Base-by-base conservation (phyloP, 2,329 filamentous ascomycete genomes). In the Fusarium sp. region DNA sequence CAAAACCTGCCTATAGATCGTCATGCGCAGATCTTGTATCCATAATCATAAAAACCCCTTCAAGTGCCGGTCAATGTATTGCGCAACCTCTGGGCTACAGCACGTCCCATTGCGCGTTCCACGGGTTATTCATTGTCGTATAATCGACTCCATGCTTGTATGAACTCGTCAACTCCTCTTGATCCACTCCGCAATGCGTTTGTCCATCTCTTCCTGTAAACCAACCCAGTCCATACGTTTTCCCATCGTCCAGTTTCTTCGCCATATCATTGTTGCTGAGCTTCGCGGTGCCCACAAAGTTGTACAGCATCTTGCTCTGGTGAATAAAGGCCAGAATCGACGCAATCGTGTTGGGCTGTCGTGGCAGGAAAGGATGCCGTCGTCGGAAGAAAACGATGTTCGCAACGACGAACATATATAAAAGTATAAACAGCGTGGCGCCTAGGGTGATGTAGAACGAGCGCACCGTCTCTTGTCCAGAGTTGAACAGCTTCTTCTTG, bases 301-400 rank as follows among this genome's bases (percentile, higher is more conserved):
- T 88, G 67, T 89, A 90, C 47, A 94, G 81, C 92, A 94, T 94
- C 80, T 92, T 92, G 78, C 87, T 91, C 80, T 94, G 91, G 79
- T 94, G 90, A 64, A 94, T 92, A 75, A 91, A 94, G 0, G 91
- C 91, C 57, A 95, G 83, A 56, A 94, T 88, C 45, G 88, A 90
- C 3, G 92, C 90, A 72, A 95, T 94, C 22, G 92, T 94, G 73
- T 90, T 93, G 6, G 92, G 92, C 81, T 94, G 91, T 7, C 92
- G 87, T 2, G 92, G 92, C 59, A 94, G 82, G 78, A 94, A 94
- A 4, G 92, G 87, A 58, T 89, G 87, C 1, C 89, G 85, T 16
- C 92, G 87, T 3, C 87, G 85, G 20, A 83, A 61, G 74, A 91
- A 91, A 20, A 92, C 90, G 2, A 90, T 74, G 2, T 80, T 78